Percentiles rank a stretch among this genome's conserved stretches.
phyloP scores from a whole-genome alignment of 1,139 yeast genomes.

The Debaryomyces singareniensis region DNA sequence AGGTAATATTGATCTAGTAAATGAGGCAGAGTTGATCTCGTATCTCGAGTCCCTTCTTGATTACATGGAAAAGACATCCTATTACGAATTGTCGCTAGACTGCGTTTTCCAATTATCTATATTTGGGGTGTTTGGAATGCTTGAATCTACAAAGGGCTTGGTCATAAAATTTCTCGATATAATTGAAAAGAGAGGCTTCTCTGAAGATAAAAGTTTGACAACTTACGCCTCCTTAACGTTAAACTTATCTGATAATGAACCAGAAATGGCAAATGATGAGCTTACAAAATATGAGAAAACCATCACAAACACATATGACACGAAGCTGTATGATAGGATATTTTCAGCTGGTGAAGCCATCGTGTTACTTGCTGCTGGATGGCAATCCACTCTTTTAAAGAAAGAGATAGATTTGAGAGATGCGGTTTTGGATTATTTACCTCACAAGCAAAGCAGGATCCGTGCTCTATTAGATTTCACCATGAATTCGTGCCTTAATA shows the following conservation, averaged over 20 bases:
- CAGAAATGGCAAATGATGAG: slow-evolving; percentile 11
- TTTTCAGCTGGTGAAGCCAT: slow-evolving; percentile 86
- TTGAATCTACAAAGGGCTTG: background rate
- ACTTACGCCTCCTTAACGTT: background rate
- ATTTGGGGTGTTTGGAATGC: slow-evolving; percentile 47
- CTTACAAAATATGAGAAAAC: slow-evolving; percentile 33
- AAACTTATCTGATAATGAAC: background rate
- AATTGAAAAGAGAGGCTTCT: background rate
- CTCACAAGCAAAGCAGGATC: slow-evolving; percentile 18
- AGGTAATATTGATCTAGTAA: slow-evolving; percentile 20
- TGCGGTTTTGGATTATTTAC: slow-evolving; percentile 13
- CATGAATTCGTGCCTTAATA: slow-evolving; percentile 47
- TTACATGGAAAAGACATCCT: slow-evolving; percentile 13
- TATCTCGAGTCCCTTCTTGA: slow-evolving; percentile 13
- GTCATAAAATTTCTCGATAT: background rate
- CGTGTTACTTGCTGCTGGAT: slow-evolving; percentile 65
- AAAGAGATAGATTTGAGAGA: slow-evolving; percentile 48
- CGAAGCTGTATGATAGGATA: slow-evolving; percentile 67
- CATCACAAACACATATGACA: slow-evolving; percentile 52
- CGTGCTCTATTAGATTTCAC: slow-evolving; percentile 38
- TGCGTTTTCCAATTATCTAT: slow-evolving; percentile 51
- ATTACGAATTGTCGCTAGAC: slow-evolving; percentile 31
- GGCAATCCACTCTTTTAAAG: slow-evolving; percentile 55
- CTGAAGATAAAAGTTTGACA: background rate
- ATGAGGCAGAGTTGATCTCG: slow-evolving; percentile 8